Conservation (phyloP, 805 yeast species). For the Cyberlindnera sargentensis region DNA sequence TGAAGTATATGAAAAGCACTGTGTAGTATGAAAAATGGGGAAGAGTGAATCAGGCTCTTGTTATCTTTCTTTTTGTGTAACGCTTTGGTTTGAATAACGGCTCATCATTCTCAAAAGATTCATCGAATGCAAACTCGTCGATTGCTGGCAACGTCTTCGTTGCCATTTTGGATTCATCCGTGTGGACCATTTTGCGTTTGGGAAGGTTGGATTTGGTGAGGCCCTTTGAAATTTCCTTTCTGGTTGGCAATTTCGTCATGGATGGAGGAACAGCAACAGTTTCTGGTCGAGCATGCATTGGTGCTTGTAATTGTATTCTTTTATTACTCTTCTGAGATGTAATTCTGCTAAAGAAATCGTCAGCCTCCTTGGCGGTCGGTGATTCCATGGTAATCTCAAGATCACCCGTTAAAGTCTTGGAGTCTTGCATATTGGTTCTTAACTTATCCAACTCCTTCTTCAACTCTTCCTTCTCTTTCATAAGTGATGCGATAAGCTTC, state of each 20-base stretch:
- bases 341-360: too few relatives aligned
- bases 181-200: too few relatives aligned
- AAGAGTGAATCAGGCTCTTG: constrained; percentile 5
- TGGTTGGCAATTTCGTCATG: too few relatives aligned
- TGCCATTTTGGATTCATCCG: background rate
- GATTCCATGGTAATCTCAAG: background rate
- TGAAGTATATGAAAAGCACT: too few relatives aligned
- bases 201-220: background rate
- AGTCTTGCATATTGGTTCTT: background rate
- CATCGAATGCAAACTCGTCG: constrained; percentile 21
- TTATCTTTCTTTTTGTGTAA: constrained; percentile 18
- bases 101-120: constrained; percentile 1
- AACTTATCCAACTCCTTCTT: constrained; percentile 4
- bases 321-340: too few relatives aligned
- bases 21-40: too few relatives aligned
- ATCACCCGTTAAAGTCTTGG: background rate
- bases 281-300: too few relatives aligned
- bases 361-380: too few relatives aligned
- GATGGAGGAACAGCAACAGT: too few relatives aligned
- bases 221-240: too few relatives aligned
- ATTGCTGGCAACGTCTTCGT: background rate
- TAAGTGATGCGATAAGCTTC: background rate
- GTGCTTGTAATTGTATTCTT: too few relatives aligned
- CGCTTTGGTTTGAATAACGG: constrained; percentile 11
- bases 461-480: constrained; percentile 4